Evolutionary conservation across 306 rosid species (phyloP).

Genomic region (Ochetophila trinervis): DNA sequence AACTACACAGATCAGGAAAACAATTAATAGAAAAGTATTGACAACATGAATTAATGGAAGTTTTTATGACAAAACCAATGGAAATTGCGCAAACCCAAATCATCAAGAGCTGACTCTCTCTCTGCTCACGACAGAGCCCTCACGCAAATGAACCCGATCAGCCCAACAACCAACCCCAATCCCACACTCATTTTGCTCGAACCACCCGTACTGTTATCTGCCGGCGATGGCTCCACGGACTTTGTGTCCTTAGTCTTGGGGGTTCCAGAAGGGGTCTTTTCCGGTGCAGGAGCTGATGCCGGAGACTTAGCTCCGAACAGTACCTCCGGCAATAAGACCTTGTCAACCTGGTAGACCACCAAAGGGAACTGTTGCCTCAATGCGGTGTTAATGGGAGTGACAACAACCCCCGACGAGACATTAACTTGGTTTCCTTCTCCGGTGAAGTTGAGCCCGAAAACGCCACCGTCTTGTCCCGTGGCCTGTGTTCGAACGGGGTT

Average conservation of each 20-base stretch:
- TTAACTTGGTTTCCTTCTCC: constrained; percentile 72
- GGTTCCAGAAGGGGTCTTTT: constrained; percentile 22
- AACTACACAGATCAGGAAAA: no score
- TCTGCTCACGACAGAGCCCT: constrained; percentile 20
- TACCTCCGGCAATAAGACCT: constrained; percentile 60
- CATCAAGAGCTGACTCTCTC: no score
- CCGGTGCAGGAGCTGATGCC: constrained; percentile 36
- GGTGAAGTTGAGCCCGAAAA: constrained; percentile 71
- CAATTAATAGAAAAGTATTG: no score
- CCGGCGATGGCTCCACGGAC: background rate
- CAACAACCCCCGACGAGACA: constrained; percentile 52
- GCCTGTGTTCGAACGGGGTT: constrained; percentile 80
- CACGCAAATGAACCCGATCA: constrained; percentile 45
- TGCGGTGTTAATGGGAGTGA: constrained; percentile 45
- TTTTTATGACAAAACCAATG: no score
- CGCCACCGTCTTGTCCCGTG: constrained; percentile 23
- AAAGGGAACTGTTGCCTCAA: constrained; percentile 55
- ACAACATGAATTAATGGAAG: no score
- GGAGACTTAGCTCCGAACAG: constrained; percentile 41
- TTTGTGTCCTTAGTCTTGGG: background rate
- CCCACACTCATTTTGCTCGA: constrained; percentile 13
- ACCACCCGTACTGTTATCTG: background rate
- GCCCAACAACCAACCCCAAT: constrained; percentile 31
- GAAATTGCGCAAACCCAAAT: no score
- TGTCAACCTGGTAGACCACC: constrained; percentile 54